phyloP scores from a whole-genome alignment of 257 asterid genomes.

The Schizonepeta tenuifolia region DNA sequence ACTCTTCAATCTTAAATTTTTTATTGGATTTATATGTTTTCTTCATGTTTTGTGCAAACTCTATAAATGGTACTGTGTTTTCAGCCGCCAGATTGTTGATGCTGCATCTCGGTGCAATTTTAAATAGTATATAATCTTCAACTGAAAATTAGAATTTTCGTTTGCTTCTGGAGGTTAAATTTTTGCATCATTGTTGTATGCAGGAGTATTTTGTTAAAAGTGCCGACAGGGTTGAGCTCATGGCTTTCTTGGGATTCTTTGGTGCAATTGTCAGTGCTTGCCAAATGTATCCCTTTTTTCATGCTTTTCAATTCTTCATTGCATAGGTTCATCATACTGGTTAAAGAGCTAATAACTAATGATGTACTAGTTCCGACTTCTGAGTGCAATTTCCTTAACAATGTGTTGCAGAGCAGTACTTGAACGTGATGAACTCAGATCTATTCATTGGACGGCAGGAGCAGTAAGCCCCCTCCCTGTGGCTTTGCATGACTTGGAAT shows the following conservation, averaged over 20 bases:
- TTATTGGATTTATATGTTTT: not conserved
- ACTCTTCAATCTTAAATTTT: not conserved
- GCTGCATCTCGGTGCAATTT: not conserved
- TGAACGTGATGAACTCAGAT: constrained; percentile 80
- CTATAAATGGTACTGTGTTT: not conserved
- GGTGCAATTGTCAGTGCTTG: constrained; percentile 87
- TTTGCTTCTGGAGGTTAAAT: not conserved
- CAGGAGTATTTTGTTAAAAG: constrained; percentile 89
- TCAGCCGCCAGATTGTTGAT: not conserved
- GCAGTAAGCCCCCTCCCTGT: constrained; percentile 46
- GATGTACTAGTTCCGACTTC: not conserved
- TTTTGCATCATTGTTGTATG: constrained; percentile 30
- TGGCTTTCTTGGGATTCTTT: constrained; percentile 91
- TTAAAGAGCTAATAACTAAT: not conserved
- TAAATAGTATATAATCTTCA: not conserved
- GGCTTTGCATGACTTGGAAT: not conserved
- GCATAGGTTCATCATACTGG: constrained; percentile 7
- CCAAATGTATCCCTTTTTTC: constrained; percentile 76
- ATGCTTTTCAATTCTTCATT: not conserved
- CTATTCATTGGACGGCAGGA: constrained; percentile 80
- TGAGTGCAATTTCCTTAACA: constrained; percentile 42
- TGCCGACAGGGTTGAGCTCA: constrained; percentile 89
- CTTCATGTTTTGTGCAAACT: not conserved
- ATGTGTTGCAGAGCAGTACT: constrained; percentile 62
- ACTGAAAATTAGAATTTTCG: not conserved